Evolutionary conservation across 163 green algal genomes (phyloP).

Genomic region (Scenedesmus sp.): DNA sequence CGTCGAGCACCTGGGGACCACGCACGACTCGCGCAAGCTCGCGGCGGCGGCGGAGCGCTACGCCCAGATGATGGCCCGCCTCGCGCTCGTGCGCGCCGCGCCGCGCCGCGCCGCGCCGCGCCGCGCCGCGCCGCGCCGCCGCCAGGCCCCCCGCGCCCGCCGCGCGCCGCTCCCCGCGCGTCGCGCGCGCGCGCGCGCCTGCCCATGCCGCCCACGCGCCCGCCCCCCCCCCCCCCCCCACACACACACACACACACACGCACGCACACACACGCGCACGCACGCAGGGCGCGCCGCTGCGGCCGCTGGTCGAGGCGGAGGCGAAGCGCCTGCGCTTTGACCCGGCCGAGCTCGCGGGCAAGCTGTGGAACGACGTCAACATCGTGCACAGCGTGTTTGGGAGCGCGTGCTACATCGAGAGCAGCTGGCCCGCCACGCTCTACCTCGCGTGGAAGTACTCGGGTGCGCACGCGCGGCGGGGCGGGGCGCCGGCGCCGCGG

Average conservation of each 20-base stretch:
- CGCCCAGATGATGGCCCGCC: slow-evolving; percentile 49
- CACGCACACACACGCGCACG: too few species aligned
- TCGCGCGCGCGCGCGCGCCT: neutral
- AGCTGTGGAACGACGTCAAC: slow-evolving; percentile 57
- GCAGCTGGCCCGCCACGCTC: slow-evolving; percentile 57
- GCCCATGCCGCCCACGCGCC: too few species aligned
- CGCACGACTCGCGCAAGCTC: slow-evolving; percentile 70
- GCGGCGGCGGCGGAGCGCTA: slow-evolving; percentile 43
- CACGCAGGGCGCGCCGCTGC: slow-evolving; percentile 21
- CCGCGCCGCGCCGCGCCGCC: too few species aligned
- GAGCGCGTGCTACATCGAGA: slow-evolving; percentile 75
- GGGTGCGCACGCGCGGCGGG: slow-evolving; percentile 42
- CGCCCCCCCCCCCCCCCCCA: too few species aligned
- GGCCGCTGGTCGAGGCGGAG: neutral
- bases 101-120: too few species aligned
- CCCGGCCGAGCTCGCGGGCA: slow-evolving; percentile 10
- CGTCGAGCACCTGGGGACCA: slow-evolving; percentile 63
- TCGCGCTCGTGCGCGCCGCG: slow-evolving; percentile 18
- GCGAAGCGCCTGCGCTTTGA: slow-evolving; percentile 12
- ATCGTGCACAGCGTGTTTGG: slow-evolving; percentile 69
- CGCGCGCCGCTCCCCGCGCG: neutral
- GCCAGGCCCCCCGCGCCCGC: too few species aligned
- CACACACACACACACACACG: too few species aligned
- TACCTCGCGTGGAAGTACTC: slow-evolving; percentile 75
- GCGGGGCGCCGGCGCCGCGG: too few species aligned